Base-by-base conservation (phyloP, 225 moss, liverwort and hornwort species). In the Bryum argenteum region DNA sequence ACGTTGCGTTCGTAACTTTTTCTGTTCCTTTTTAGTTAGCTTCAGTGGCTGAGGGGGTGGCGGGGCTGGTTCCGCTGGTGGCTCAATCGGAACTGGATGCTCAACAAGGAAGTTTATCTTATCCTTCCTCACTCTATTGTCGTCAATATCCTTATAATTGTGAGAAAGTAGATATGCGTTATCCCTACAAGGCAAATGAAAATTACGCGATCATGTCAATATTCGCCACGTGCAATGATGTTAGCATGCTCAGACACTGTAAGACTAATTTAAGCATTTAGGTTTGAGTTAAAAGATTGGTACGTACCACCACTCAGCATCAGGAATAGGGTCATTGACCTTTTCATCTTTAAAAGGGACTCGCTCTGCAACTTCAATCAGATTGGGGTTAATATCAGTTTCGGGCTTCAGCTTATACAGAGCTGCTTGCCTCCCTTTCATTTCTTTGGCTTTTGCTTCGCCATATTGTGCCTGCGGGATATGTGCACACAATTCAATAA, bases 381-480 rank as follows among this genome's bases (percentile, higher is more conserved):
- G 70, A 78, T 98, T 98, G 37, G 98, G 98, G 75, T 98, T 98
- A 69, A 98, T 90, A 54, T 98, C 98, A 76, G 87, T 86, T 60
- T 98, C 98, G 61, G 91, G 87, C 79, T 94, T 94, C 69, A 89
- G 94, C 85, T 91, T 98, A n/a, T 89, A 85, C 41, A 98, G 77
- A 52, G 88, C 91, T 70, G 92, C 89, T 75, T 98, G 94, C 84
- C 93, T 98, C 23, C 65, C 67, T 84, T 93, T 98, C 65, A 94
- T 98, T 83, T 98, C 98, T 87, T 92, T 98, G 12, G 98, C 98
- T 79, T 94, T 94, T 65, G 94, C 94, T 65, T 94, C 98, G n/a
- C 98, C 98, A 71, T 92, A 98, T 86, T 98, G 94, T 57, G 85
- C 91, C 94, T 98, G 88, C 72, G 71, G 75, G 18, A 72, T 21